Conservation (phyloP, 495 filamentous ascomycete genomes). For the Cairneyella variabilis region DNA sequence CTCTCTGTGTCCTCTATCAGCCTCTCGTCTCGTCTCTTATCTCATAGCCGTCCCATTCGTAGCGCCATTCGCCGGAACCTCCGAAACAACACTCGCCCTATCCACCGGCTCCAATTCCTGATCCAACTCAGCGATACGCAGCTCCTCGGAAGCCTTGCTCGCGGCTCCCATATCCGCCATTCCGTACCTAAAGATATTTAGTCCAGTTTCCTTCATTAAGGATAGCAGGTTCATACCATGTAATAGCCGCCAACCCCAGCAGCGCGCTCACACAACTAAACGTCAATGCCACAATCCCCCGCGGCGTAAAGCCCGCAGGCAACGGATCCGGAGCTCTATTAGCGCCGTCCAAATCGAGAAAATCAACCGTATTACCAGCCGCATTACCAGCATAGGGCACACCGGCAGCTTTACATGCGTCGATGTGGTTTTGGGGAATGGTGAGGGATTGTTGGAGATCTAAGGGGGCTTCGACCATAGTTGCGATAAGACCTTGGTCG, state of each 20-base stretch:
- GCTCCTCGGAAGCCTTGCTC: constrained; percentile 12
- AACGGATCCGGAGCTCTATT: constrained; percentile 51
- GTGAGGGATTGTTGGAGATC: constrained; percentile 57
- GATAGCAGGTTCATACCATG: constrained; percentile 53
- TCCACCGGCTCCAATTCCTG: not conserved
- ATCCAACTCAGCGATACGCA: constrained; percentile 12
- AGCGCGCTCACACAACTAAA: constrained; percentile 69
- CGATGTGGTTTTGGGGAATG: constrained; percentile 61
- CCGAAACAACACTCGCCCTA: not conserved
- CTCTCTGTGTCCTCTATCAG: too few relatives aligned
- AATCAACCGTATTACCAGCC: constrained; percentile 61
- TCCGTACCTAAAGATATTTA: constrained; percentile 19
- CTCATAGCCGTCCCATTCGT: not conserved
- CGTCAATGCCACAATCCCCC: constrained; percentile 67
- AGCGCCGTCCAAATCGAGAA: constrained; percentile 61
- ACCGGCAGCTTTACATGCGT: constrained; percentile 50
- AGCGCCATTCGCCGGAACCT: too few relatives aligned
- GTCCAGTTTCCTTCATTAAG: not conserved
- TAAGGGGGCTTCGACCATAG: constrained; percentile 47
- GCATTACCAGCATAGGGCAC: constrained; percentile 65
- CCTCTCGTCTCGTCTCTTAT: too few relatives aligned
- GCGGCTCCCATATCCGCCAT: constrained; percentile 26
- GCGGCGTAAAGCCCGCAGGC: constrained; percentile 67
- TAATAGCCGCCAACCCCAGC: constrained; percentile 66
- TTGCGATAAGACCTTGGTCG: constrained; percentile 35